Base-by-base conservation (phyloP, 306 rosid species). In the Coriaria nepalensis region DNA sequence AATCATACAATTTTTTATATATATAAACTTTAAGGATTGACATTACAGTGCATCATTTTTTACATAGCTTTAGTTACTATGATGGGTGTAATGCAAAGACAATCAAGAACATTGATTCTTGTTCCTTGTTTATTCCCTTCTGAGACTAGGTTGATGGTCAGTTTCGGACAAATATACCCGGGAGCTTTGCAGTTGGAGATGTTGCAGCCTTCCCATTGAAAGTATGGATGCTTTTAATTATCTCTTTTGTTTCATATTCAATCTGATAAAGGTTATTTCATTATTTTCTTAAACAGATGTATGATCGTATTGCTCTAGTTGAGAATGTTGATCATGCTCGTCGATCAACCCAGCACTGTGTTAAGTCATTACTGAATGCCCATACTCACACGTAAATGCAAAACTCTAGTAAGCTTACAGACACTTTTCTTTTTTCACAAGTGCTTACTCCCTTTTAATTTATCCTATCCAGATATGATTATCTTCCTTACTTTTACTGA, bases 281-380 rank as follows among this genome's bases (percentile, higher is more conserved):
- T 45, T 15, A 5, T 45, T 61, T 57, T 40, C 38, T 13, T 48
- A 68, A 71, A 71, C 78, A 90, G 92, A 73, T 90, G 10, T 90
- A 90, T 50, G 72, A 82, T 54, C 92, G 95, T 8, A 59, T 62
- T 5, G 52, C 94, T 43, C 84, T 84, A 52, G 95, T 85, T 39
- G 95, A 90, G 63, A 95, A 90, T 66, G 95, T 90, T 49, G 95
- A 90, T 73, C 98, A 90, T 75, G 98, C 98, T 62, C 98, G 92
- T 69, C 63, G 72, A 50, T 85, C 95, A 10, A 87, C 94, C 37
- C 81, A 79, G 62, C 95, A 90, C 49, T 84, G 94, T 51, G 71
- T 85, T 62, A 81, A 79, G 45, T 73, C 85, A 50, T 64, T 84
- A 40, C 69, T 84, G 65, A 90, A 69, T 63, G 97, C 93, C 20